Evolutionary conservation across 2,329 filamentous ascomycete genomes (phyloP).

Genomic region (Cladosporium sp.): DNA sequence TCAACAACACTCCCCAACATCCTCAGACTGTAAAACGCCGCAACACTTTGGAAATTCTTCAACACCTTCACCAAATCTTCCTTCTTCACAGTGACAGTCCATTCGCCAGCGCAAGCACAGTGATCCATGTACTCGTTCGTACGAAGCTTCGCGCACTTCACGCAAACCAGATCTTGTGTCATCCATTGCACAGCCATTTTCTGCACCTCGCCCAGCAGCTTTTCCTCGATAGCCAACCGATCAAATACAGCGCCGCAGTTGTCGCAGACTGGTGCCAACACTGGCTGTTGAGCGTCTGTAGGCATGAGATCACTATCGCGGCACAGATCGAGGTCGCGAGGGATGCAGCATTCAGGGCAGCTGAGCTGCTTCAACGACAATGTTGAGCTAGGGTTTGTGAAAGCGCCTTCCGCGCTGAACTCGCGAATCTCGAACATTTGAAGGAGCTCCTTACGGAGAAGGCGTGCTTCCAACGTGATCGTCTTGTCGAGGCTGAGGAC

Average conservation of each 20-base stretch:
- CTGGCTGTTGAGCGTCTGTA: slow-evolving; percentile 14
- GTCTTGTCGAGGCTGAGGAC: slow-evolving; percentile 87
- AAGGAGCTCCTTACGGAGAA: slow-evolving; percentile 84
- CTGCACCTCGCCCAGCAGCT: slow-evolving; percentile 72
- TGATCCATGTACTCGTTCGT: slow-evolving; percentile 96
- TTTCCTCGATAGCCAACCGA: slow-evolving; percentile 77
- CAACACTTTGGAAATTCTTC: slow-evolving; percentile 68
- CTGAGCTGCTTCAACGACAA: slow-evolving; percentile 72
- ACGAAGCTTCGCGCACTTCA: slow-evolving; percentile 61
- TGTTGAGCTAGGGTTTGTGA: slow-evolving; percentile 76
- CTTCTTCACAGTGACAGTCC: slow-evolving; percentile 67
- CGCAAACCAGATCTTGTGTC: slow-evolving; percentile 86
- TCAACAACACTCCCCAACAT: slow-evolving; percentile 73
- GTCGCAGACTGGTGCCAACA: slow-evolving; percentile 49
- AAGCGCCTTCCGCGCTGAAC: slow-evolving; percentile 83
- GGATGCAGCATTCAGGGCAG: slow-evolving; percentile 86
- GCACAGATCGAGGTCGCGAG: slow-evolving; percentile 86
- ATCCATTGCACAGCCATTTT: slow-evolving; percentile 73
- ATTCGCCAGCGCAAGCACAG: slow-evolving; percentile 85
- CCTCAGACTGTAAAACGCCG: slow-evolving; percentile 71
- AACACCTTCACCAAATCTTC: slow-evolving; percentile 63
- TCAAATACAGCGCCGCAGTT: slow-evolving; percentile 75
- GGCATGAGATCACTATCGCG: slow-evolving; percentile 79
- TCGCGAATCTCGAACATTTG: slow-evolving; percentile 90
- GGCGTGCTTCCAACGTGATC: slow-evolving; percentile 79